These are phyloP conservation scores for Pachyrhizus erosus DNA, from an alignment of 306 rosid species.

Conservation along the genomic window DNA sequence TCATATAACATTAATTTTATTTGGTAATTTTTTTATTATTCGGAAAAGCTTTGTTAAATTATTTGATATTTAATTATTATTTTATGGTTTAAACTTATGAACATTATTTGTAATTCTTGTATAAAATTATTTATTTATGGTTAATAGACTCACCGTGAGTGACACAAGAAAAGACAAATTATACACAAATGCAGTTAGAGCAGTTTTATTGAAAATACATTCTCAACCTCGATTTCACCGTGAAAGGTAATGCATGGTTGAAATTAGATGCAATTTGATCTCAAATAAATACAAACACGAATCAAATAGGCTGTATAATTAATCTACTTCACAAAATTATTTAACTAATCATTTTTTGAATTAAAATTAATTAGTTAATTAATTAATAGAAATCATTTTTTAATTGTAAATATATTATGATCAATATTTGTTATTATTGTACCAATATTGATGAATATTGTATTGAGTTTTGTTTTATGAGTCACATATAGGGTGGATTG, in stretches of 20 bases:
- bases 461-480: too few relatives aligned
- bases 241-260: background rate
- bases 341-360: background rate
- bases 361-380: too few relatives aligned
- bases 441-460: too few relatives aligned
- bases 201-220: too few relatives aligned
- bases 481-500: too few relatives aligned
- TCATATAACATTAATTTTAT: background rate
- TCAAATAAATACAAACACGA: background rate
- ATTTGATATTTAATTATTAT: background rate
- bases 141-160: background rate
- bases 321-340: too few relatives aligned
- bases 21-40: too few relatives aligned
- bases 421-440: too few relatives aligned
- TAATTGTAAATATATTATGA: too few relatives aligned
- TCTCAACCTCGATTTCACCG: background rate
- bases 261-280: background rate
- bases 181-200: background rate
- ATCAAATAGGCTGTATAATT: too few relatives aligned
- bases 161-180: too few relatives aligned
- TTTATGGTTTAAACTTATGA: background rate
- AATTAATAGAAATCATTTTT: too few relatives aligned
- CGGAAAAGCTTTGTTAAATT: background rate
- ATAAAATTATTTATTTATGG: background rate
- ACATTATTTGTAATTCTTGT: background rate